Conservation (phyloP, 192 early-diverging fungal species). For the Coemansia sp. region DNA sequence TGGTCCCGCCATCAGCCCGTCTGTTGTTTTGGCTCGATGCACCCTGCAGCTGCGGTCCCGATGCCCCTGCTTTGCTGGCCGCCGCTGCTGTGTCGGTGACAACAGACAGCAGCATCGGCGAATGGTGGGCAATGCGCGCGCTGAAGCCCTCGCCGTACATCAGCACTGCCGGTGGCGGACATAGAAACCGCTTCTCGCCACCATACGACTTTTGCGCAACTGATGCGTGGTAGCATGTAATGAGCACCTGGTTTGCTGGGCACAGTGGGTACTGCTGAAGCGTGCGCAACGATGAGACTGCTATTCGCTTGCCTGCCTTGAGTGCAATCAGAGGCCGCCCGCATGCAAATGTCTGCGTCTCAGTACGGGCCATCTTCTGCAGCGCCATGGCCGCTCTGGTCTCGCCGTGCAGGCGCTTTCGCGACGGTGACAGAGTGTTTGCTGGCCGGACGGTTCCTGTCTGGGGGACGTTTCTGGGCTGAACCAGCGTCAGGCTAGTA, state of each 20-base stretch:
- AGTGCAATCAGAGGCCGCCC: neutral
- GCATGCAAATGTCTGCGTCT: neutral
- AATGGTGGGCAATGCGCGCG: slow-evolving; percentile 52
- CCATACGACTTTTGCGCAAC: slow-evolving; percentile 96
- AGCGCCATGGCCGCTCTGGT: slow-evolving; percentile 18
- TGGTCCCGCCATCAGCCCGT: neutral
- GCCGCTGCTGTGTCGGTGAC: slow-evolving; percentile 49
- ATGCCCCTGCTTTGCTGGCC: neutral
- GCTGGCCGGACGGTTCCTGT: neutral
- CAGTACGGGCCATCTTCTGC: slow-evolving; percentile 36
- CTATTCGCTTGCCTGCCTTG: neutral
- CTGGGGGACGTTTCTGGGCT: too few relatives aligned
- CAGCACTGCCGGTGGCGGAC: slow-evolving; percentile 73
- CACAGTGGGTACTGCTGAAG: slow-evolving; percentile 25
- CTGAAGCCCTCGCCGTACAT: slow-evolving; percentile 54
- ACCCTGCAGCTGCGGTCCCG: neutral
- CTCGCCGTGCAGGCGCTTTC: slow-evolving; percentile 15
- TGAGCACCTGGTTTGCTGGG: slow-evolving; percentile 60
- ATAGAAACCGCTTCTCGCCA: slow-evolving; percentile 82
- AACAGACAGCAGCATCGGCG: slow-evolving; percentile 65
- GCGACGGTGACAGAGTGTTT: neutral
- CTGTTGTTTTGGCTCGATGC: neutral
- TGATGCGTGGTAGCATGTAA: slow-evolving; percentile 76
- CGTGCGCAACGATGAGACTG: slow-evolving; percentile 10
- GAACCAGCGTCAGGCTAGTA: neutral